Base-by-base conservation (phyloP, 371 early-diverging fungal genomes). In the Apophysomyces variabilis region DNA sequence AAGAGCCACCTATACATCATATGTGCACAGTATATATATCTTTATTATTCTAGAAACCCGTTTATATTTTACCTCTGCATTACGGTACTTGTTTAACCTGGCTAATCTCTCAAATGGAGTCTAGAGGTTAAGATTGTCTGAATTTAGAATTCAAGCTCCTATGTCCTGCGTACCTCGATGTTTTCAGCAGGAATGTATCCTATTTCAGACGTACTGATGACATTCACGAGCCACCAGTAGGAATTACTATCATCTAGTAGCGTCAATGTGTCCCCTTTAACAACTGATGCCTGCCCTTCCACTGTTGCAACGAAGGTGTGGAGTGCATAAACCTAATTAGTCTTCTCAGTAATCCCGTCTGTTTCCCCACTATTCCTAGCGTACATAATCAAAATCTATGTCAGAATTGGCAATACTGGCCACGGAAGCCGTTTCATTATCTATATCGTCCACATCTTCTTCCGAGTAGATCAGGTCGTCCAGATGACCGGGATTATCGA, bases 161-260 rank as follows among this genome's bases (percentile, higher is more conserved):
- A 32, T 32, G 43, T 21, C 58, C 32, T 57, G 9, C 43, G 41
- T 76, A 92, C 91, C 79, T 98, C 98, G 47, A 98, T 90, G 71
- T 95, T 97, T 72, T 97, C 97, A 6, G 98, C 97, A 11, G 98
- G 98, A 60, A 98, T 95, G 69, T 97, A 98, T 1, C 98, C 98
- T 58, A 96, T 92, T 75, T 94, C 93, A n/a, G 89, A 89, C 12
- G 91, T 92, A 72, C 92, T 93, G 38, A 94, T 75, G 32, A 93
- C 92, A 73, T 94, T 92, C 41, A 98, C 94, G 14, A 97, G 83
- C 98, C 98, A 98, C 98, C 98, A 98, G 83, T 97, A 97, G 38
- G 92, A 92, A 75, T 98, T 96, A n/a, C 89, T 87, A 74, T 98
- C 98, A 75, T 98, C 97, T 54, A 98, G 79, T 65, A 98, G 82